These are phyloP conservation scores for Aspergillus kassunensis DNA, from an alignment of 495 filamentous ascomycete genomes.

Conservation along the genomic window DNA sequence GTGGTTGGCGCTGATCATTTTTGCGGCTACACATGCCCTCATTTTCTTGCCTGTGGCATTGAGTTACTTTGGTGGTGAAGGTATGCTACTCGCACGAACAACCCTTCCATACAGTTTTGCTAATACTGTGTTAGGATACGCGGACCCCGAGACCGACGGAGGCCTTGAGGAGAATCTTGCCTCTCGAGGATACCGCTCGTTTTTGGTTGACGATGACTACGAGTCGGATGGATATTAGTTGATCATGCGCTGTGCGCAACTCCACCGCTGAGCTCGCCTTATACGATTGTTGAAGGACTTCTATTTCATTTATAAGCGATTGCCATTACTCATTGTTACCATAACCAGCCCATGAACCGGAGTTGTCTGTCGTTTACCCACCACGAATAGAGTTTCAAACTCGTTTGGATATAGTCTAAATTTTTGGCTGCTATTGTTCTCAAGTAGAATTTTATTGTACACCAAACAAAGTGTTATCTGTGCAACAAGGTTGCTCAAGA, in stretches of 20 bases:
- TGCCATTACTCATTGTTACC: background rate
- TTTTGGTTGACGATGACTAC: constrained; percentile 48
- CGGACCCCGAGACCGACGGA: constrained; percentile 77
- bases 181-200: constrained; percentile 45
- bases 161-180: constrained; percentile 81
- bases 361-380: background rate
- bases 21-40: constrained; percentile 84
- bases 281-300: background rate
- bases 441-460: too few relatives aligned
- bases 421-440: too few relatives aligned
- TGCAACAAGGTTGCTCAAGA: too few relatives aligned
- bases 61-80: constrained; percentile 80
- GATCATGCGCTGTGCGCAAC: background rate
- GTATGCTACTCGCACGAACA: constrained; percentile 32
- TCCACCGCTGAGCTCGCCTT: too few relatives aligned
- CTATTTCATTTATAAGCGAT: background rate
- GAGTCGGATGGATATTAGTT: constrained; percentile 50
- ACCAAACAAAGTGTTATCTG: too few relatives aligned
- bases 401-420: background rate
- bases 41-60: constrained; percentile 90
- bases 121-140: constrained; percentile 54
- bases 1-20: constrained; percentile 85
- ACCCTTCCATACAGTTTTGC: background rate
- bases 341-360: background rate
- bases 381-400: background rate